Base-by-base conservation (phyloP, 163 green algal species). In the Trebouxiophyceae sp. region DNA sequence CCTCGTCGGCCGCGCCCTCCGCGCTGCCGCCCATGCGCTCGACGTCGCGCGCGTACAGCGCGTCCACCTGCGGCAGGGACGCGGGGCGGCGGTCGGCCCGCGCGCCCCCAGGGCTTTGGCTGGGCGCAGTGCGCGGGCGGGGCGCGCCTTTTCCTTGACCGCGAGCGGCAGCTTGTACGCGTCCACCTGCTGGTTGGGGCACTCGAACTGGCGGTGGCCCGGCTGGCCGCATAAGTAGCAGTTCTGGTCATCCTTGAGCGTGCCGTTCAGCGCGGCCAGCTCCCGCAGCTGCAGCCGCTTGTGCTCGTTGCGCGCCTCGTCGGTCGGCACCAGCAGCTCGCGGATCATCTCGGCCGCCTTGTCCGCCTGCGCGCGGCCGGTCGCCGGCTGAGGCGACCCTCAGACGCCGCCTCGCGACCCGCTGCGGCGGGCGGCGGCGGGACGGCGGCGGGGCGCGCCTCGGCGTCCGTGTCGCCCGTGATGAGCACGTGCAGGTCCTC, bases 401-500 rank as follows among this genome's bases (percentile, higher is more conserved):
- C n/a, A n/a, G n/a, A n/a, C n/a, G n/a, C n/a, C n/a, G n/a, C n/a
- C n/a, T n/a, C n/a, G n/a, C n/a, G n/a, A n/a, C n/a, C n/a, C n/a
- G n/a, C n/a, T n/a, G n/a, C n/a, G n/a, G n/a, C n/a, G n/a, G n/a
- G n/a, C n/a, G n/a, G n/a, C n/a, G n/a, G n/a, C n/a, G n/a, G n/a
- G n/a, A n/a, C n/a, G n/a, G n/a, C n/a, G n/a, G n/a, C n/a, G 3
- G 2, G 29, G 46, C 84, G 78, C 67, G 95, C 89, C 62, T 94
- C 89, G 24, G 95, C 85, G 69, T 95, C 80, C 0, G 68, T 89
- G 71, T 98, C 94, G 2, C 89, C 93, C 1, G 87, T 92, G 66
- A 99, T 91, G 16, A 98, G 76, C 39, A 99, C 93, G 72, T 99
- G 93, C 73, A 98, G 85, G 61, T 97, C 90, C 72, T 99, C 93